Evolutionary conservation across 352 stramenopile species (phyloP).

Genomic region (Phytophthora constricta): DNA sequence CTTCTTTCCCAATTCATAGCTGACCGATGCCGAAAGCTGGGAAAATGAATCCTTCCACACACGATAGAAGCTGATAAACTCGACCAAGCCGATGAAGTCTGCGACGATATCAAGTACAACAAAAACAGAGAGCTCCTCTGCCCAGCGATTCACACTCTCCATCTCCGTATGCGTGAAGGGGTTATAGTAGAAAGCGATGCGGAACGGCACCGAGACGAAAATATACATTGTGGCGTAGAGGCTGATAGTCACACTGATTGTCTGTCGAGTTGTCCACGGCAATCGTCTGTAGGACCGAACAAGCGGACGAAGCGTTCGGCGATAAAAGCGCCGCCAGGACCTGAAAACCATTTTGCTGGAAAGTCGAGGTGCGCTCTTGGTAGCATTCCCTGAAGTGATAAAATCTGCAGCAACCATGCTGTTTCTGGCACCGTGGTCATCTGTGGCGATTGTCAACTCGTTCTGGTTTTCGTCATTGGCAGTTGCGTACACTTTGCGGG

Average conservation of each 20-base stretch:
- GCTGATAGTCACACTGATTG: slow-evolving; percentile 19
- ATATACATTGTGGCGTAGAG: slow-evolving; percentile 26
- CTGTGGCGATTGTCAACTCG: slow-evolving; percentile 7
- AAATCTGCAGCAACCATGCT: not conserved
- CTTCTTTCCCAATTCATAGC: slow-evolving; percentile 36
- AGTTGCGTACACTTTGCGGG: slow-evolving; percentile 34
- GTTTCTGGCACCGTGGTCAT: not conserved
- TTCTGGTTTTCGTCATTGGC: slow-evolving; percentile 6
- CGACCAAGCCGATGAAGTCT: slow-evolving; percentile 25
- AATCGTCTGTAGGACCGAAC: slow-evolving; percentile 23
- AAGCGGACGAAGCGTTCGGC: slow-evolving; percentile 9
- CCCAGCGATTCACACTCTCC: slow-evolving; percentile 16
- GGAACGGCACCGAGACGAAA: slow-evolving; percentile 34
- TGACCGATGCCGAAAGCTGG: slow-evolving; percentile 26
- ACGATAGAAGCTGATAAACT: slow-evolving; percentile 27
- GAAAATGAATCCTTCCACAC: slow-evolving; percentile 34
- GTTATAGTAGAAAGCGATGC: slow-evolving; percentile 36
- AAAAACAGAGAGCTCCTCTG: slow-evolving; percentile 27
- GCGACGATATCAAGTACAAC: slow-evolving; percentile 17
- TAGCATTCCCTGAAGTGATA: not conserved
- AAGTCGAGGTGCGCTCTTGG: not conserved
- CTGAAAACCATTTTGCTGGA: slow-evolving; percentile 10
- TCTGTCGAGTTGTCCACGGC: slow-evolving; percentile 27
- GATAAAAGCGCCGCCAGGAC: slow-evolving; percentile 14
- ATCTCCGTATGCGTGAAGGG: slow-evolving; percentile 15